Evolutionary conservation across 805 yeast species (phyloP).

Genomic region (Sungouiella thailandica): DNA sequence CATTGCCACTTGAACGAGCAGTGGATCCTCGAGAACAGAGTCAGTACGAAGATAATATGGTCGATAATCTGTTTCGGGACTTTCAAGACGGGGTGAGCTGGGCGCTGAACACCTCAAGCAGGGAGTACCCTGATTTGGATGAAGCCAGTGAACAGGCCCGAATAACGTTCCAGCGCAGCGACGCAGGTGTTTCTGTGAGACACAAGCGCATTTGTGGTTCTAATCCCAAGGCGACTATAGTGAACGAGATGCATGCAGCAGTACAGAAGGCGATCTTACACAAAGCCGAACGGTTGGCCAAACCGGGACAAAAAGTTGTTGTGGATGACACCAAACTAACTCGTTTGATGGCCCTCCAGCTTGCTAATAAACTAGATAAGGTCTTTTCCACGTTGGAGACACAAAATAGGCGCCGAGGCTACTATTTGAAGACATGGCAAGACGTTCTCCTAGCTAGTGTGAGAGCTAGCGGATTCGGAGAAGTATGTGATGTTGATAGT

Average conservation of each 20-base stretch:
- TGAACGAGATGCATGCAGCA: conserved; percentile 13
- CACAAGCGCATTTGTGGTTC: neutral
- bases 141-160: neutral
- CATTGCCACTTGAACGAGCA: conserved; percentile 31
- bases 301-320: neutral
- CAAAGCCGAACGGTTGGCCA: neutral
- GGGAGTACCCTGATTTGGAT: too few species aligned
- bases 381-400: neutral
- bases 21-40: conserved; percentile 32
- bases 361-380: conserved; percentile 9
- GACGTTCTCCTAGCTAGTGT: conserved; percentile 10
- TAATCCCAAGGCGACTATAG: conserved; percentile 8
- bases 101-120: too few species aligned
- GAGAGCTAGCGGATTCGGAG: conserved; percentile 1
- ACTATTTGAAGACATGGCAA: conserved; percentile 10
- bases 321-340: conserved; percentile 1
- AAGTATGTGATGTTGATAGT: conserved; percentile 3
- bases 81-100: neutral
- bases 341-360: conserved; percentile 7
- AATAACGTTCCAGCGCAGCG: neutral
- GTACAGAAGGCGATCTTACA: conserved; percentile 5
- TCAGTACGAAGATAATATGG: conserved; percentile 18
- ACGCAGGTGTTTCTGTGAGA: neutral
- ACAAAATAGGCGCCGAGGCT: neutral
- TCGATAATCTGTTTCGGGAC: conserved; percentile 2